Evolutionary conservation across 805 yeast genomes (phyloP).

Genomic region (Candida berthetii): DNA sequence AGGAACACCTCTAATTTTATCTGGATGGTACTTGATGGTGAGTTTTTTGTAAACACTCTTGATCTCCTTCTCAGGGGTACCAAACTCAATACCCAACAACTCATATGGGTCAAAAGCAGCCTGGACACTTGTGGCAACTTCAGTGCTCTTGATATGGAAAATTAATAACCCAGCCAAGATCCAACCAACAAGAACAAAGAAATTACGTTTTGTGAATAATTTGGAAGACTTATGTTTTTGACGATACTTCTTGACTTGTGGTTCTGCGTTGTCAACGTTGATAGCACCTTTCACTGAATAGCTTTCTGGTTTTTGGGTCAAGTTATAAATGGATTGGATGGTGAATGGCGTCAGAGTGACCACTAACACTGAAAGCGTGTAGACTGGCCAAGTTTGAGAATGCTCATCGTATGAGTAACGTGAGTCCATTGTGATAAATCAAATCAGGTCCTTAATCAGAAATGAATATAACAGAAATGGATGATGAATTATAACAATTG

Average conservation of each 20-base stretch:
- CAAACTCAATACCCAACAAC: slow-evolving; percentile 63
- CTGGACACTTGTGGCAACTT: slow-evolving; percentile 33
- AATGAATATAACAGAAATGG: no score
- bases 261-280: slow-evolving; percentile 4
- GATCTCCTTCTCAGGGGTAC: slow-evolving; percentile 71
- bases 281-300: slow-evolving; percentile 2
- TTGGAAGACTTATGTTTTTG: slow-evolving; percentile 3
- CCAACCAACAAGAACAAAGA: slow-evolving; percentile 20
- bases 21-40: slow-evolving; percentile 89
- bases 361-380: slow-evolving; percentile 17
- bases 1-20: slow-evolving; percentile 63
- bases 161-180: slow-evolving; percentile 28
- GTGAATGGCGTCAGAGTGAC: slow-evolving; percentile 18
- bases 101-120: slow-evolving; percentile 86
- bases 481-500: no score
- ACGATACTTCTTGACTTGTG: slow-evolving; percentile 4
- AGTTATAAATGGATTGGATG: slow-evolving; percentile 5
- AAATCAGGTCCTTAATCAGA: no score
- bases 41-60: slow-evolving; percentile 81
- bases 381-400: slow-evolving; percentile 22
- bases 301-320: neutral
- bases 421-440: slow-evolving; percentile 14
- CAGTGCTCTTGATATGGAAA: slow-evolving; percentile 24
- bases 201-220: slow-evolving; percentile 5
- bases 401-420: slow-evolving; percentile 20